Conservation (phyloP, 176 grass and related monocot species). For the Carex cristatella region DNA sequence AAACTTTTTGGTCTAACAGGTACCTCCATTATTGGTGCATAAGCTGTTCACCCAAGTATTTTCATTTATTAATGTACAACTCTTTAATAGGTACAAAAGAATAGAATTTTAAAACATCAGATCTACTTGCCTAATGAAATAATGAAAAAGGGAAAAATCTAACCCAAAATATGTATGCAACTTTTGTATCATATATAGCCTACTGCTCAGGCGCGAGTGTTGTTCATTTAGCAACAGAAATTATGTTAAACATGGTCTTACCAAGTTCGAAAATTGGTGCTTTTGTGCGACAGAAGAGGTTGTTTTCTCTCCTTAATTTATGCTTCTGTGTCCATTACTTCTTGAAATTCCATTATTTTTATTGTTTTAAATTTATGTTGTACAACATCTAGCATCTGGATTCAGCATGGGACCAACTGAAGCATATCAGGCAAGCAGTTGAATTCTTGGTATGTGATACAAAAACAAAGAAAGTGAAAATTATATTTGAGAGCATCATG, state of each 20-base stretch:
- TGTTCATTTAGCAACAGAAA: constrained; percentile 99
- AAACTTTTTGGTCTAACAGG: constrained; percentile 28
- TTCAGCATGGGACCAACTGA: constrained; percentile 91
- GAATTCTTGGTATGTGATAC: constrained; percentile 78
- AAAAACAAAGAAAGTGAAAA: background rate
- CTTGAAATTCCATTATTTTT: constrained; percentile 20
- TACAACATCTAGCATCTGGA: constrained; percentile 51
- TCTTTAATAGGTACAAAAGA: constrained; percentile 88
- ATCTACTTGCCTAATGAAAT: background rate
- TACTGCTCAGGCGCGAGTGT: constrained; percentile 86
- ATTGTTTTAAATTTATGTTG: constrained; percentile 29
- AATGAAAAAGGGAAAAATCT: background rate
- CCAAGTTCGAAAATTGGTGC: constrained; percentile 92
- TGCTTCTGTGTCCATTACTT: background rate
- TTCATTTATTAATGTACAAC: constrained; percentile 91
- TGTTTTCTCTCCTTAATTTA: background rate
- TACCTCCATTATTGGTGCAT: constrained; percentile 80
- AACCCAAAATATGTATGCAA: background rate
- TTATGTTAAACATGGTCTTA: constrained; percentile 84
- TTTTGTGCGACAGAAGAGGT: constrained; percentile 85
- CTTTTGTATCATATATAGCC: constrained; percentile 35
- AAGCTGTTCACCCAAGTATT: constrained; percentile 98
- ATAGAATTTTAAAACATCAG: background rate
- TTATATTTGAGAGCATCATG: background rate
- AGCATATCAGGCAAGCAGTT: constrained; percentile 96